These are phyloP conservation scores for Rhynchosporium secalis DNA, from an alignment of 2,329 filamentous ascomycete species.

Conservation along the genomic window DNA sequence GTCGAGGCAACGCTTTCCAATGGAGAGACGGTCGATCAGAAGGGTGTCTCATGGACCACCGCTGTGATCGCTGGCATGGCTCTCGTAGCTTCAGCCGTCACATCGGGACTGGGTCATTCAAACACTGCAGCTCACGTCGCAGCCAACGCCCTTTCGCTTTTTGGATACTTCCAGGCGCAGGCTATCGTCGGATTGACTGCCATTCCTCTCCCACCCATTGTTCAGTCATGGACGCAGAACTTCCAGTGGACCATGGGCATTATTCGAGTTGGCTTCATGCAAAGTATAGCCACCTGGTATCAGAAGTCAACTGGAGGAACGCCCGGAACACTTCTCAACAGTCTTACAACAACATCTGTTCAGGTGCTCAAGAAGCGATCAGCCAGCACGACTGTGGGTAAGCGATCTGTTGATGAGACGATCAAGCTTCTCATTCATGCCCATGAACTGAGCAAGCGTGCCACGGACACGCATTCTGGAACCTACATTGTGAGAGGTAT, in stretches of 20 bases:
- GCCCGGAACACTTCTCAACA: constrained; percentile 75
- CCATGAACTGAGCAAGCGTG: constrained; percentile 50
- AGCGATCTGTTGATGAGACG: constrained; percentile 49
- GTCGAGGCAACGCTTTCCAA: constrained; percentile 88
- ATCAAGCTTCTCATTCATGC: constrained; percentile 38
- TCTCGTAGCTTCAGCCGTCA: constrained; percentile 80
- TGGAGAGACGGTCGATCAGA: constrained; percentile 85
- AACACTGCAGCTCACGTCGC: constrained; percentile 95
- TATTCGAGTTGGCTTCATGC: constrained; percentile 82
- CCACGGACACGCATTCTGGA: constrained; percentile 55
- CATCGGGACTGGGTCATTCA: constrained; percentile 86
- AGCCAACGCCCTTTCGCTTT: constrained; percentile 89
- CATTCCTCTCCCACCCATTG: constrained; percentile 81
- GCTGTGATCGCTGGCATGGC: constrained; percentile 85
- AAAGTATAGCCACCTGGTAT: constrained; percentile 91
- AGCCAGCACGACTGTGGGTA: constrained; percentile 46
- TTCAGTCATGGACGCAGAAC: constrained; percentile 92
- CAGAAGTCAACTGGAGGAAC: constrained; percentile 89
- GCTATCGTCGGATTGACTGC: constrained; percentile 86
- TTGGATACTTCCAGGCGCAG: constrained; percentile 91
- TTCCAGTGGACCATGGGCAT: constrained; percentile 99
- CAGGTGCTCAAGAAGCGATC: constrained; percentile 62
- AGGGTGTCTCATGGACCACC: constrained; percentile 85
- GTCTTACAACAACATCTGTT: constrained; percentile 74
- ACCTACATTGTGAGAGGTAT: constrained; percentile 74